phyloP scores from a whole-genome alignment of 2,329 filamentous ascomycete genomes.

The Aspergillus latus region DNA sequence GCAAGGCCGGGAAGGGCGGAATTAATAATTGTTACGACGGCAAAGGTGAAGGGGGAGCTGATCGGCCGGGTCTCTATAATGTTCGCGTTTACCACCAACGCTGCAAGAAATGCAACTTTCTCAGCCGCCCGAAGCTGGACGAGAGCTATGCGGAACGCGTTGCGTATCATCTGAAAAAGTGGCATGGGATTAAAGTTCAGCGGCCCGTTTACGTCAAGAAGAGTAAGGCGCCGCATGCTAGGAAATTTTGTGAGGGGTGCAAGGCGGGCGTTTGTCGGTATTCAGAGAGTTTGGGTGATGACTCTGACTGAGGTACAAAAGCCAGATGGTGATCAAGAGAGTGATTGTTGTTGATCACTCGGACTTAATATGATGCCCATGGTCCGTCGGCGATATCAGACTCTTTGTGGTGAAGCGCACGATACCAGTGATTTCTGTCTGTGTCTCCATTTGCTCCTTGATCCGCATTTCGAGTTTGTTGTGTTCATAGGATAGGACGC shows the following conservation, averaged over 20 bases:
- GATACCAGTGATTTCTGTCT: too few relatives aligned
- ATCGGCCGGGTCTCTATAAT: slow-evolving; percentile 36
- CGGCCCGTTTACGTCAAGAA: slow-evolving; percentile 13
- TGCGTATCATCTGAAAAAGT: slow-evolving; percentile 45
- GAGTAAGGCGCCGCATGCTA: slow-evolving; percentile 30
- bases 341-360: too few relatives aligned
- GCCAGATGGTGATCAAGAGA: too few relatives aligned
- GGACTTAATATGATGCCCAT: too few relatives aligned
- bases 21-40: background rate
- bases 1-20: slow-evolving; percentile 16
- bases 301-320: too few relatives aligned
- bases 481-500: too few relatives aligned
- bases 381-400: too few relatives aligned
- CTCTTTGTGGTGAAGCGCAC: too few relatives aligned
- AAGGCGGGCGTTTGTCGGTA: slow-evolving; percentile 29
- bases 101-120: slow-evolving; percentile 28
- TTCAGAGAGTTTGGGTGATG: too few relatives aligned
- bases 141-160: slow-evolving; percentile 44
- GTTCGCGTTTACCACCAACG: slow-evolving; percentile 47
- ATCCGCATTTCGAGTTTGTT: too few relatives aligned
- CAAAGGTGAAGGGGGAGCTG: background rate
- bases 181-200: slow-evolving; percentile 37
- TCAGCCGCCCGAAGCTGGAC: slow-evolving; percentile 38
- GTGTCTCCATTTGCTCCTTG: too few relatives aligned
- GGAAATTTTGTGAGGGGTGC: slow-evolving; percentile 33